Evolutionary conservation across 75 land plant species (phyloP).

Genomic region (Selaginella moellendorffii): DNA sequence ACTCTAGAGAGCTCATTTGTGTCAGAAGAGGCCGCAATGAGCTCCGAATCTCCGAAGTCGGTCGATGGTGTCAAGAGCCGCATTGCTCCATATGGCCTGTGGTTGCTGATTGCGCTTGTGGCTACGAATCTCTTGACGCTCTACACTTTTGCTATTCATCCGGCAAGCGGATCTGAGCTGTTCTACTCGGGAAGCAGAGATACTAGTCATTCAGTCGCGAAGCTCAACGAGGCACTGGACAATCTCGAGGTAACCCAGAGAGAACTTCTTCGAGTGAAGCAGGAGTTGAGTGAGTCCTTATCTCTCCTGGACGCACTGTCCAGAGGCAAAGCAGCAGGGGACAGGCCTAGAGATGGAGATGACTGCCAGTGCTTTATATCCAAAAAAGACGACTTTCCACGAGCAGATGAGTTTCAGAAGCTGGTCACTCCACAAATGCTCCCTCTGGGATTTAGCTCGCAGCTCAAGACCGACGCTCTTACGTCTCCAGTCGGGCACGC

Average conservation of each 20-base stretch:
- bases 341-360: slow-evolving; percentile 8
- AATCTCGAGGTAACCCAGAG: neutral
- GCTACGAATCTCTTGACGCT: neutral
- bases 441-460: slow-evolving; percentile 19
- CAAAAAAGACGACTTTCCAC: neutral
- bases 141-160: neutral
- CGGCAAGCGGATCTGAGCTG: neutral
- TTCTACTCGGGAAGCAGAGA: neutral
- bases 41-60: neutral
- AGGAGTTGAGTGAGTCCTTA: slow-evolving; percentile 8
- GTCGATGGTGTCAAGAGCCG: neutral
- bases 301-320: neutral
- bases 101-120: neutral
- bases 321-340: neutral
- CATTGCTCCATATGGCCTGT: neutral
- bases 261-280: slow-evolving; percentile 1
- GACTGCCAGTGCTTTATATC: neutral
- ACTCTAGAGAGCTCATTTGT: no score
- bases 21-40: no score
- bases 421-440: slow-evolving; percentile 14
- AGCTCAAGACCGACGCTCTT: slow-evolving; percentile 11
- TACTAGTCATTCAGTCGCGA: neutral
- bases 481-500: slow-evolving; percentile 26
- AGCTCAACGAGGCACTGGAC: neutral
- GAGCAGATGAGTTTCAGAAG: slow-evolving; percentile 11